Evolutionary conservation across 2,329 filamentous ascomycete species (phyloP), one percentile per base, ranked within the genome.

Genomic region (Scedosporium minutisporum): DNA sequence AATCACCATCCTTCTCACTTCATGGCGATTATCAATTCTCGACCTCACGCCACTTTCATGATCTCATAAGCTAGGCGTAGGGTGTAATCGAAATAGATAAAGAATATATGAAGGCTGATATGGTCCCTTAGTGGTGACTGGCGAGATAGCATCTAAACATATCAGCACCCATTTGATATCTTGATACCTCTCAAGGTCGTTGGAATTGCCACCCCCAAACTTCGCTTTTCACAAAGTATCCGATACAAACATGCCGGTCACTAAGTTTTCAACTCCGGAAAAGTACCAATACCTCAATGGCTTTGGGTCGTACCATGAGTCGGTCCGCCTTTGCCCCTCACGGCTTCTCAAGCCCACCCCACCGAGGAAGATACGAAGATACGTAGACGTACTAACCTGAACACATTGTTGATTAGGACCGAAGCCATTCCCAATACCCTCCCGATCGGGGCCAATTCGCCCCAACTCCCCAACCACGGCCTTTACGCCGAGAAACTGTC

Each of bases 401-500:
- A 33, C 27, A 16, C 5, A 18, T 38, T 1, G 3, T 3, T 3
- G 41, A 1, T 16, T 68, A 93, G 89, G 72, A 85, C 88, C 51
- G 90, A 95, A 78, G 90, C 90, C 57, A 78, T 93, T 63, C 79
- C 86, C n/a, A 88, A 87, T 21, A 87, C 91, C 5, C 79, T 93
- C 4, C 90, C 91, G 7, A 71, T 91, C 63, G 90, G 83, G 61
- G 83, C 87, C 51, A 96, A 96, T 78, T 91, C 89, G 3, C 91
- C 91, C 0, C 91, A 96, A 72, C 90, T 91, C 71, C 86, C 86
- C 0, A 82, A 89, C 0, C 85, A 86, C 67, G 90, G 90, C 0
- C 85, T 96, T 29, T 95, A 95, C 75, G 86, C 90, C 27, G 91
- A 96, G 76, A 88, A 89, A 77, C 80, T 90, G 57, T 89, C 87